These are phyloP conservation scores for Fusarium sp. DNA, from an alignment of 2,329 filamentous ascomycete genomes.

Conservation along the genomic window DNA sequence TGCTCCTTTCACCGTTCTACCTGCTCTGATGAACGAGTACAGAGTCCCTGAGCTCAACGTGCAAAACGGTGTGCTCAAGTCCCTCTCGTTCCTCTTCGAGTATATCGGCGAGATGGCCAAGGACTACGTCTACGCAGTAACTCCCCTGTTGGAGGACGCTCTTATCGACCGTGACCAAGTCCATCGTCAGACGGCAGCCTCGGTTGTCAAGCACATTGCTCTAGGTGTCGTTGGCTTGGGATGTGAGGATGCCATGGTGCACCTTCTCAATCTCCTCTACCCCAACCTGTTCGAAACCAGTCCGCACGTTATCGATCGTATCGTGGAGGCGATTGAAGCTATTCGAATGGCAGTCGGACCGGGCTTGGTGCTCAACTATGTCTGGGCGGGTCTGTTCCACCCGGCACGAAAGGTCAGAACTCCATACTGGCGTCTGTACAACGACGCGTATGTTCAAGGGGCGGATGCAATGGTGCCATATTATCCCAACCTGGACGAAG, in stretches of 20 bases:
- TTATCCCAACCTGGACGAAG: constrained; percentile 88
- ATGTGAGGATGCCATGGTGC: constrained; percentile 98
- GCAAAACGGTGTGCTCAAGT: constrained; percentile 98
- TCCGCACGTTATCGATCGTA: constrained; percentile 97
- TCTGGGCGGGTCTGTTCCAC: constrained; percentile 98
- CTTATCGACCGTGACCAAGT: constrained; percentile 98
- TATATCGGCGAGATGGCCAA: constrained; percentile 99
- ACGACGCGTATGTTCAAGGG: constrained; percentile 93
- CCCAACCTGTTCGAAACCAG: constrained; percentile 98
- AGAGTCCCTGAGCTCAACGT: constrained; percentile 98
- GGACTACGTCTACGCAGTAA: constrained; percentile 98
- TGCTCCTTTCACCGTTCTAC: constrained; percentile 97
- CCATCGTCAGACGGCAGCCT: constrained; percentile 94
- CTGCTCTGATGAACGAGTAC: constrained; percentile 99
- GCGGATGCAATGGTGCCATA: constrained; percentile 97
- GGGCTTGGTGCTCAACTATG: constrained; percentile 95
- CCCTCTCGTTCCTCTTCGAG: constrained; percentile 95
- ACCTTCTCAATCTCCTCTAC: constrained; percentile 94
- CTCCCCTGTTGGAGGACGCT: constrained; percentile 93
- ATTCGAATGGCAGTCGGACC: constrained; percentile 93
- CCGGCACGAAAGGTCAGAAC: constrained; percentile 93
- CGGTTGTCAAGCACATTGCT: constrained; percentile 97
- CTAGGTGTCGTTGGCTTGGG: constrained; percentile 97
- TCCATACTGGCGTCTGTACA: constrained; percentile 97
- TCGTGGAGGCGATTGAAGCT: constrained; percentile 96